Conservation (phyloP, 805 yeast genomes). For the Tetrapisispora iriomotensis region DNA sequence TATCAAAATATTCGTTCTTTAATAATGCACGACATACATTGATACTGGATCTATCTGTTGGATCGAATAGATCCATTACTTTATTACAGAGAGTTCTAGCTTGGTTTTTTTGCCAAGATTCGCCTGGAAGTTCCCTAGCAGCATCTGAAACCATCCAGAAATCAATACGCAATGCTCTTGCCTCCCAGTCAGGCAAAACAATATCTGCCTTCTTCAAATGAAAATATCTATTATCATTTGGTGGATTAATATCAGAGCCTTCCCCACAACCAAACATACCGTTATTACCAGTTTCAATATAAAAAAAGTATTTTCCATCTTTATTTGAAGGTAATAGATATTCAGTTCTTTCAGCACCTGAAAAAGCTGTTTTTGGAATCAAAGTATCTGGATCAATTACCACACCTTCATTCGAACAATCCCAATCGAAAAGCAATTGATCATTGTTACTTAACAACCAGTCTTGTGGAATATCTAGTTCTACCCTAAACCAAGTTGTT, state of each 20-base stretch:
- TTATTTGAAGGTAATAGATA: conserved; percentile 54
- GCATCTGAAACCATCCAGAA: conserved; percentile 87
- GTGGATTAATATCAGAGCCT: conserved; percentile 53
- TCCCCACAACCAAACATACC: conserved; percentile 82
- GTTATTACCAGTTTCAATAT: conserved; percentile 84
- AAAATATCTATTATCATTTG: conserved; percentile 66
- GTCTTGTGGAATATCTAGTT: conserved; percentile 50
- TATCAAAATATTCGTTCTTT: conserved; percentile 48
- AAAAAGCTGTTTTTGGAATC: conserved; percentile 74
- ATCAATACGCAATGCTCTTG: conserved; percentile 68
- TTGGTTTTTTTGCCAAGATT: conserved; percentile 71
- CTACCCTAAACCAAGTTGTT: conserved; percentile 83
- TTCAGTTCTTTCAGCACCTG: conserved; percentile 73
- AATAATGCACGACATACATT: conserved; percentile 59
- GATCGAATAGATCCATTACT: conserved; percentile 79
- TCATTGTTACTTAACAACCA: conserved; percentile 35
- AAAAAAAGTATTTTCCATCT: conserved; percentile 49
- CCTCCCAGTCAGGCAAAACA: conserved; percentile 70
- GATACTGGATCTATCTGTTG: conserved; percentile 49
- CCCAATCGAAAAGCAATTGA: conserved; percentile 67
- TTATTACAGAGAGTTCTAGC: conserved; percentile 73
- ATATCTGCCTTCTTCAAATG: conserved; percentile 61
- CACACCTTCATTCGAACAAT: conserved; percentile 77
- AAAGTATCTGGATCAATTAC: conserved; percentile 51
- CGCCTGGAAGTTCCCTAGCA: conserved; percentile 71